Evolutionary conservation across 2,329 filamentous ascomycete genomes (phyloP).

Genomic region (Tolypocladium guangdongense): DNA sequence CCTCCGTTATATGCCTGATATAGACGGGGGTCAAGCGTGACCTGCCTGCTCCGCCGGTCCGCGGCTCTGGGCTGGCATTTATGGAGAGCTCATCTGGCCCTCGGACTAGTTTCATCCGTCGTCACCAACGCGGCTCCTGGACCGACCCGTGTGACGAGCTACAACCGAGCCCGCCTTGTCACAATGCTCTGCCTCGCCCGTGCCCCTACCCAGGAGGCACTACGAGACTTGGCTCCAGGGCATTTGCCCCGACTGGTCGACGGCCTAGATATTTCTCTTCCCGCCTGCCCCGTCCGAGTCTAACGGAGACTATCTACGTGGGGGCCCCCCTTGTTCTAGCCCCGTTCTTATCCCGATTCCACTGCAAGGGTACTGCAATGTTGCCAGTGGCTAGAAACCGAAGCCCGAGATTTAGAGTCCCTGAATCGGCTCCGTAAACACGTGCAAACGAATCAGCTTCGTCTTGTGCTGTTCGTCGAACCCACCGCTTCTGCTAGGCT

Average conservation of each 20-base stretch:
- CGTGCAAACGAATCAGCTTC: neutral
- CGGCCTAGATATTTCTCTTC: neutral
- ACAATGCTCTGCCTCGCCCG: neutral
- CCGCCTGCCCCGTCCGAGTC: conserved; percentile 1
- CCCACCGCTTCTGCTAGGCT: neutral
- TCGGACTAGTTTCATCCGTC: conserved; percentile 1
- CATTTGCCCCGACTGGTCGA: conserved; percentile 4
- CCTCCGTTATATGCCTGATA: neutral
- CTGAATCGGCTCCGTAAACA: neutral
- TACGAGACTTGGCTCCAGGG: conserved; percentile 1
- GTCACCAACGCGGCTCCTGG: neutral
- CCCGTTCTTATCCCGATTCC: conserved; percentile 1
- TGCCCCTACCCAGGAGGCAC: conserved; percentile 1
- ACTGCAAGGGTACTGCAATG: neutral
- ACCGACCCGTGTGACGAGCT: neutral
- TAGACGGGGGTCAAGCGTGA: neutral
- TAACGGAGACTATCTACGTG: neutral
- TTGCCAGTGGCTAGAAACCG: neutral
- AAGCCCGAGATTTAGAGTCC: neutral
- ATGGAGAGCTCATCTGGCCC: neutral
- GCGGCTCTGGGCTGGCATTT: conserved; percentile 1
- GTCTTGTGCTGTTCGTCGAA: neutral
- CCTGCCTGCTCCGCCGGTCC: conserved; percentile 1
- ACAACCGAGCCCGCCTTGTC: neutral
- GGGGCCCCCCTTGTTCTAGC: neutral